These are phyloP conservation scores for Trichoderma citrinoviride DNA, from an alignment of 2,329 filamentous ascomycete species.

Conservation along the genomic window DNA sequence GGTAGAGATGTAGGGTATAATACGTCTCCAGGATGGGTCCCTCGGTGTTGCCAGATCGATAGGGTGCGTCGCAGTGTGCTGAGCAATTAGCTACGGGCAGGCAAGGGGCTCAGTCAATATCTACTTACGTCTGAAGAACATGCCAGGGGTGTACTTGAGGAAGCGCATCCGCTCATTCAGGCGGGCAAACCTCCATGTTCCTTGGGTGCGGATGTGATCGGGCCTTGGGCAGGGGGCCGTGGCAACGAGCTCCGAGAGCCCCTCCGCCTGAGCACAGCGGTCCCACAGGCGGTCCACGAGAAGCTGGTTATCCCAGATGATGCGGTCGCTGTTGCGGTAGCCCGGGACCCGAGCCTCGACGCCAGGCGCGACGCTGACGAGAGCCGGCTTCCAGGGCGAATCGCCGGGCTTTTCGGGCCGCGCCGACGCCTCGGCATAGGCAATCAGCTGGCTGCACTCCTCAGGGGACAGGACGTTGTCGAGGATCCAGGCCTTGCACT, in stretches of 20 bases:
- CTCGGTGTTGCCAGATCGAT: conserved; percentile 35
- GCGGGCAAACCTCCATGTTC: conserved; percentile 45
- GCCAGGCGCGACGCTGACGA: conserved; percentile 65
- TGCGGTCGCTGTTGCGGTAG: conserved; percentile 69
- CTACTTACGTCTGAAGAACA: conserved; percentile 63
- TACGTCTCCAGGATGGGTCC: conserved; percentile 51
- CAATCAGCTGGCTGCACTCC: conserved; percentile 60
- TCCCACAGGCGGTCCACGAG: conserved; percentile 62
- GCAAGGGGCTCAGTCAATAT: no score
- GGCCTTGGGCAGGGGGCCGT: conserved; percentile 29
- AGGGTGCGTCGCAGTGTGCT: conserved; percentile 68
- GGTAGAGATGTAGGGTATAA: conserved; percentile 56
- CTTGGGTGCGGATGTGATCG: conserved; percentile 27
- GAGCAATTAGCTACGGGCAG: conserved; percentile 20
- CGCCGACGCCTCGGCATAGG: conserved; percentile 53
- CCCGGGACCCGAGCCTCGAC: conserved; percentile 52
- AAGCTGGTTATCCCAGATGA: conserved; percentile 68
- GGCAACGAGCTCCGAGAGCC: conserved; percentile 42
- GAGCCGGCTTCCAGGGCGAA: conserved; percentile 62
- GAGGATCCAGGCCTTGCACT: conserved; percentile 55
- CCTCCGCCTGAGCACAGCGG: conserved; percentile 48
- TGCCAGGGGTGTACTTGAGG: conserved; percentile 66
- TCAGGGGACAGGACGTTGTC: conserved; percentile 53
- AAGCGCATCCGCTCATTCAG: conserved; percentile 75
- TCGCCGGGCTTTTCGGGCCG: conserved; percentile 25